Conservation (phyloP, 2,329 filamentous ascomycete genomes). For the Metarhizium sp. region DNA sequence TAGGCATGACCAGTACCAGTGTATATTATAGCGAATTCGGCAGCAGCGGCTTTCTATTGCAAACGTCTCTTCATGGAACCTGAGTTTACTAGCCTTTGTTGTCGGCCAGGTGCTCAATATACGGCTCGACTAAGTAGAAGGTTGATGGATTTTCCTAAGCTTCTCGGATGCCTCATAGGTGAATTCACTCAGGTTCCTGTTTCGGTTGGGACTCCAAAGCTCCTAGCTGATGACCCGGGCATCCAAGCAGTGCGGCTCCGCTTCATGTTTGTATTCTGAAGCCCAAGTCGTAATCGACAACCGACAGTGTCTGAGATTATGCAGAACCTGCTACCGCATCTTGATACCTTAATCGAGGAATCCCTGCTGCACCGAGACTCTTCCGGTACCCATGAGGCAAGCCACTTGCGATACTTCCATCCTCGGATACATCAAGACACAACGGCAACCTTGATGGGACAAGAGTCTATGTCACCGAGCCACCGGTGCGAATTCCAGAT, state of each 20-base stretch:
- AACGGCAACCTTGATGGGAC: slow-evolving; percentile 14
- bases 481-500: neutral
- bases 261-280: slow-evolving; percentile 10
- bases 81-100: too few relatives aligned
- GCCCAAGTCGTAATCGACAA: slow-evolving; percentile 12
- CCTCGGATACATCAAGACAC: slow-evolving; percentile 28
- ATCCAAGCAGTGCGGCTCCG: slow-evolving; percentile 10
- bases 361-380: slow-evolving; percentile 17
- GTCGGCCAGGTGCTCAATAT: too few relatives aligned
- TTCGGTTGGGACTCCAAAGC: slow-evolving; percentile 2
- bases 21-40: too few relatives aligned
- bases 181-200: slow-evolving; percentile 13
- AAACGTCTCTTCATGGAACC: too few relatives aligned
- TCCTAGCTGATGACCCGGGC: slow-evolving; percentile 3
- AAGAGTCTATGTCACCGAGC: slow-evolving; percentile 14
- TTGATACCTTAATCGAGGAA: slow-evolving; percentile 28
- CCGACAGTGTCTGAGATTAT: slow-evolving; percentile 20
- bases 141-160: neutral
- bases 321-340: slow-evolving; percentile 16
- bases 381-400: slow-evolving; percentile 17
- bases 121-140: too few relatives aligned
- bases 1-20: too few relatives aligned
- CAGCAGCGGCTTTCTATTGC: too few relatives aligned
- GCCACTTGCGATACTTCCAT: slow-evolving; percentile 22
- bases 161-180: slow-evolving; percentile 15